Evolutionary conservation across 352 stramenopile genomes (phyloP).

Genomic region (Phytophthora meadii): DNA sequence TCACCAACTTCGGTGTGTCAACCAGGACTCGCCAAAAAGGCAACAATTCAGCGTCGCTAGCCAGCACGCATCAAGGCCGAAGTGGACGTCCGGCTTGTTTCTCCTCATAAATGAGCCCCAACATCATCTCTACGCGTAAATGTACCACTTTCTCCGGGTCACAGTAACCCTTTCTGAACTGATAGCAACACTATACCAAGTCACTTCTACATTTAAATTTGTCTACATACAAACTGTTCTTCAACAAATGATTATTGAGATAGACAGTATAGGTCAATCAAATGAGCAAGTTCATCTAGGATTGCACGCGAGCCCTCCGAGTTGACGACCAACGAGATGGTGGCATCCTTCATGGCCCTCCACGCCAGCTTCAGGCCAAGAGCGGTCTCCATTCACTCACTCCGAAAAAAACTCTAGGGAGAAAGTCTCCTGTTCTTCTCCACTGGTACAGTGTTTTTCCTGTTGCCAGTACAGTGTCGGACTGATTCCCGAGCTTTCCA

Average conservation of each 20-base stretch:
- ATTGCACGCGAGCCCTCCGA: constrained; percentile 13
- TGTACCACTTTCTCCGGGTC: constrained; percentile 28
- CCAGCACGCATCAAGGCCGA: constrained; percentile 7
- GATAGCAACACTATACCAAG: neutral
- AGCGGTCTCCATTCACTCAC: constrained; percentile 8
- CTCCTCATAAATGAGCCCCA: constrained; percentile 35
- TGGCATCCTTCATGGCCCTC: constrained; percentile 6
- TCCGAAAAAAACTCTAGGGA: constrained; percentile 1
- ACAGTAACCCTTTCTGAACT: neutral
- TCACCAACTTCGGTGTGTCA: constrained; percentile 13
- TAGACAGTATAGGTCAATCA: constrained; percentile 3
- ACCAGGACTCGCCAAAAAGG: constrained; percentile 14
- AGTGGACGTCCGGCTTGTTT: constrained; percentile 18
- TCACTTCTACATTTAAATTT: no score
- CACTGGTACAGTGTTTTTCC: neutral
- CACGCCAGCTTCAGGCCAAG: constrained; percentile 23
- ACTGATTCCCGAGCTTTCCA: constrained; percentile 24
- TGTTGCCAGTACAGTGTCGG: constrained; percentile 1
- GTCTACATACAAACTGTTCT: no score
- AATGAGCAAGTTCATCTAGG: constrained; percentile 10
- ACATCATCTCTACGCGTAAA: constrained; percentile 8
- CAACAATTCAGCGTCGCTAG: constrained; percentile 22
- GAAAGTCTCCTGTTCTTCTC: neutral
- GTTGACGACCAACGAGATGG: constrained; percentile 21
- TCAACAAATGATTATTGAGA: constrained; percentile 1